phyloP scores from a whole-genome alignment of 2,329 filamentous ascomycete genomes.

The Aspergillus puulaauensis region DNA sequence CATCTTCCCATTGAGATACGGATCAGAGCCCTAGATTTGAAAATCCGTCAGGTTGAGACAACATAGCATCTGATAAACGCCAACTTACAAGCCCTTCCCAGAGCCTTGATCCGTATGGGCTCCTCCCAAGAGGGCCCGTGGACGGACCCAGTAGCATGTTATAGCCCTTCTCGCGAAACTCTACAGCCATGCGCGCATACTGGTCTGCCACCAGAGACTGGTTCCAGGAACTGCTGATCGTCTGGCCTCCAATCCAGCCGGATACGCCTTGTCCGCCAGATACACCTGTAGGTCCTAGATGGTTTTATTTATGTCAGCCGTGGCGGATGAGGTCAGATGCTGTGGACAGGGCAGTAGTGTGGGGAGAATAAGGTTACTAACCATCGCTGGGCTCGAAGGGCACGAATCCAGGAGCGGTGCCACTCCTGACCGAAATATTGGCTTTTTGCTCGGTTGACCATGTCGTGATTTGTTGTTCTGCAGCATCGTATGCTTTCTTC shows the following conservation, averaged over 20 bases:
- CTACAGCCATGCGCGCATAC: background rate
- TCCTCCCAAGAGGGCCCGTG: background rate
- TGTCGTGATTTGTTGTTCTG: background rate
- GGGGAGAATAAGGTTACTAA: background rate
- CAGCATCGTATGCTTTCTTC: background rate
- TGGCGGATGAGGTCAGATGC: background rate
- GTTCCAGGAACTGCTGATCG: background rate
- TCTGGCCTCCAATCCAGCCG: background rate
- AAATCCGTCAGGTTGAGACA: no score
- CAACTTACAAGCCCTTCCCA: background rate
- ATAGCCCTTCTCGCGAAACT: background rate
- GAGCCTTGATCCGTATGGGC: background rate
- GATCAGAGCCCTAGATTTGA: background rate
- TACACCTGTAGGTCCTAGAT: background rate
- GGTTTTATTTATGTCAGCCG: background rate
- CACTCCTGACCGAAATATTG: background rate
- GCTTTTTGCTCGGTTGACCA: background rate
- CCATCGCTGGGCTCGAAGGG: background rate
- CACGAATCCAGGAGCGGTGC: background rate
- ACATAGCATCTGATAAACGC: background rate
- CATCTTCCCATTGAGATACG: background rate
- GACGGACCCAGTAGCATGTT: background rate
- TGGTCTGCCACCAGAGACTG: background rate
- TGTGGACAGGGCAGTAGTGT: background rate
- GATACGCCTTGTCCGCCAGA: background rate